Base-by-base conservation (phyloP, 192 early-diverging fungal species). In the Mortierella antarctica region DNA sequence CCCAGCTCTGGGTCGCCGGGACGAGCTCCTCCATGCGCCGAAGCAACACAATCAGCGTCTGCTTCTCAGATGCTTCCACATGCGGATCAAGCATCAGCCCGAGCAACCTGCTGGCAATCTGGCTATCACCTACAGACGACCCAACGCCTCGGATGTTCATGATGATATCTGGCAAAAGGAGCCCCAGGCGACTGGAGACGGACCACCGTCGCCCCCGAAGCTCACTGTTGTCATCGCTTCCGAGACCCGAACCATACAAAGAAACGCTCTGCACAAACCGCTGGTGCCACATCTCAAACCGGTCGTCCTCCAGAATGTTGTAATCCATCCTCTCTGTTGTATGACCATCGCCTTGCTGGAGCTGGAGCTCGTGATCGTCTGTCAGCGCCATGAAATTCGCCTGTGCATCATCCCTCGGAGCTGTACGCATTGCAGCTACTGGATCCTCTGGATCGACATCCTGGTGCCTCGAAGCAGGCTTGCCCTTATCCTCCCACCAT, bases 231-330 rank as follows among this genome's bases (percentile, higher is more conserved):
- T 6, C 59, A 5, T 62, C 58, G 4, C 17, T 40, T 14, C 10
- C 17, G 14, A 51, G 1, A 46, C 40, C 39, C 31, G 31, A 31
- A 3, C 31, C 31, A 0, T 49, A 42, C 9, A n/a, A 9, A 17
- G 77, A 57, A 31, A 80, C 48, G 20, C 64, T 72, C 54, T 80
- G 67, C n/a, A 72, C 17, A 60, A 80, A 80, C 39, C 65, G 51
- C 15, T 42, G 15, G n/a, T 80, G 77, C 77, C 77, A 80, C 11
- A 46, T 31, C 49, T 80, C 77, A 46, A 80, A 80, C 21, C 21
- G 21, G 44, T 72, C 77, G 47, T 80, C 77, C 46, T 80, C 70
- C 3, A 68, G 46, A n/a, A 71, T 54, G 10, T 80, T 71, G 45
- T 62, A 61, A 21, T 80, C 70, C 53, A 72, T n/a, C 23, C 17